Evolutionary conservation across 169 alveolate species (phyloP), one percentile per base, ranked within the genome.

Genomic region (Amoebophrya sp.): DNA sequence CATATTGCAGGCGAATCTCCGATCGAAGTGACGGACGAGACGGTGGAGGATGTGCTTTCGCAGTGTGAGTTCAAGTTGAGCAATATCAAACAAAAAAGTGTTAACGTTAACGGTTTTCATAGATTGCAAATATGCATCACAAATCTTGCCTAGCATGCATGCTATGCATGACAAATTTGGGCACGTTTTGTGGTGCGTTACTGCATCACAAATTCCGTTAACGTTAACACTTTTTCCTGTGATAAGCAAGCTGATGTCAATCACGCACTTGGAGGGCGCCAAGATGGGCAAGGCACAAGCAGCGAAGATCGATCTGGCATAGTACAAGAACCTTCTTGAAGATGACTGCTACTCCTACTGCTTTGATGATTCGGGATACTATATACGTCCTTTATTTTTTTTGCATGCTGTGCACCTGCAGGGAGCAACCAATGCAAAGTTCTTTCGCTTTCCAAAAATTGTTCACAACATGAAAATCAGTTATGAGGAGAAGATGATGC

Each of bases 401-500:
- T 14, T 2, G 0, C 18, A 2, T 14, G 77, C 2, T 25, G 3
- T 35, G 39, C 88, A 77, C 2, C 12, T 12, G 53, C 66, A 10
- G n/a, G 23, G 47, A 0, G 33, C 53, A 40, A 29, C 2, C 53
- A 7, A 23, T 2, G 12, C 0, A 10, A 3, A 23, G 23, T 0
- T 7, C 54, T 29, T 14, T 77, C 77, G 93, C 77, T 25, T 91
- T 83, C 29, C 90, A n/a, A n/a, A n/a, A n/a, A n/a, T n/a, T n/a
- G n/a, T n/a, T n/a, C n/a, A n/a, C n/a, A n/a, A n/a, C n/a, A n/a
- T n/a, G n/a, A n/a, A n/a, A n/a, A n/a, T n/a, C n/a, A n/a, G 93
- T 47, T 92, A 66, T 88, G 94, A 92, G 93, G 94, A 94, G 91
- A 94, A 91, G 93, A 92, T 93, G 93, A 93, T 55, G 95, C 93